Evolutionary conservation across 2,329 filamentous ascomycete genomes (phyloP).

Genomic region (Septoria linicola): DNA sequence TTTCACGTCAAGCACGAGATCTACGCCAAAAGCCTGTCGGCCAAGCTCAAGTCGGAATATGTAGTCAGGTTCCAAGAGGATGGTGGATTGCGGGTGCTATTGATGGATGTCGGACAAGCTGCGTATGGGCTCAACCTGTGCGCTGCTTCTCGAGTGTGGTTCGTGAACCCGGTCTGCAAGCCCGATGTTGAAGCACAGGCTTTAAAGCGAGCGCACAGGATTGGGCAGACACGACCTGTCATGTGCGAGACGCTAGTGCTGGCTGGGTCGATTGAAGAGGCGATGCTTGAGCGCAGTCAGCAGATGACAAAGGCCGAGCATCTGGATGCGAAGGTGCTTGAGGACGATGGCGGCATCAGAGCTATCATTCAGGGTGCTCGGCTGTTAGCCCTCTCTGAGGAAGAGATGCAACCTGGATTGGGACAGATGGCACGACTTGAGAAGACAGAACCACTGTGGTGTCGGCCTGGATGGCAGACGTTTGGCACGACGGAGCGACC

Average conservation of each 20-base stretch:
- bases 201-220: constrained; percentile 83
- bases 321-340: constrained; percentile 54
- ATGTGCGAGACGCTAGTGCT: constrained; percentile 84
- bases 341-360: constrained; percentile 59
- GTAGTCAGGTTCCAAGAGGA: constrained; percentile 74
- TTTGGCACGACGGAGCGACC: neutral
- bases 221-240: constrained; percentile 76
- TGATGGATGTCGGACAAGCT: constrained; percentile 90
- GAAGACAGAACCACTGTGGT: constrained; percentile 48
- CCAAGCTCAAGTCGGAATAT: constrained; percentile 68
- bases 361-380: constrained; percentile 59
- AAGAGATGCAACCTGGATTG: constrained; percentile 33
- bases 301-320: constrained; percentile 68
- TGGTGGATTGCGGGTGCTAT: constrained; percentile 68
- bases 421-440: constrained; percentile 45
- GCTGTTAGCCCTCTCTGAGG: constrained; percentile 46
- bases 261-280: constrained; percentile 77
- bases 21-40: constrained; percentile 64
- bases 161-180: constrained; percentile 83
- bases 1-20: constrained; percentile 62
- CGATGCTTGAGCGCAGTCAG: constrained; percentile 70
- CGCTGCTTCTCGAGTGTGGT: constrained; percentile 80
- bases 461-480: constrained; percentile 33
- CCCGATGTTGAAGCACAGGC: constrained; percentile 84
- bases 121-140: constrained; percentile 85